Conservation (phyloP, 176 grass and related monocot genomes). For the Oryza brachyantha region DNA sequence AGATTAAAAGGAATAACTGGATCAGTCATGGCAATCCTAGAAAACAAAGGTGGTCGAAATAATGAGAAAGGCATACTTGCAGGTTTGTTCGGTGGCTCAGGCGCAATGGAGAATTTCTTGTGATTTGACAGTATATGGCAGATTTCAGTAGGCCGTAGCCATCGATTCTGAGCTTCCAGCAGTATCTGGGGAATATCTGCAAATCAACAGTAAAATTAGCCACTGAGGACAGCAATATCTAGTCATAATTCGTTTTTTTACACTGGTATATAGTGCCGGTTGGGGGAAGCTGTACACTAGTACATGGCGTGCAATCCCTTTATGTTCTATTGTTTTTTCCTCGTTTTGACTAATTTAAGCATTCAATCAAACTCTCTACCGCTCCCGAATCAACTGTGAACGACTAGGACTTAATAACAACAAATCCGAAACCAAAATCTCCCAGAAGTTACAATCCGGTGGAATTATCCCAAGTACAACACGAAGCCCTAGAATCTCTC, state of each 20-base stretch:
- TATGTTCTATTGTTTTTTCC: not conserved
- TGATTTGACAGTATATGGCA: conserved; percentile 93
- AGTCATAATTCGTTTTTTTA: not conserved
- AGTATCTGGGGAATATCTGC: conserved; percentile 96
- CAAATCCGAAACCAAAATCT: not conserved
- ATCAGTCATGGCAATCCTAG: not conserved
- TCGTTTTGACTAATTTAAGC: not conserved
- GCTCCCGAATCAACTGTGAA: not conserved
- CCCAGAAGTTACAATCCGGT: not conserved
- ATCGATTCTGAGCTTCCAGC: conserved; percentile 80
- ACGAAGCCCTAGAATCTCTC: conserved; percentile 2
- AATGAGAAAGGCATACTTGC: conserved; percentile 59
- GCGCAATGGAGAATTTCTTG: conserved; percentile 79
- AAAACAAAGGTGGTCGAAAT: not conserved
- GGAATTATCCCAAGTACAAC: not conserved
- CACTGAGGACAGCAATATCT: not conserved
- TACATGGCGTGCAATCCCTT: not conserved
- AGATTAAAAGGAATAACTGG: not conserved
- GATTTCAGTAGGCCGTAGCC: conserved; percentile 94
- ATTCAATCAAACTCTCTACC: not conserved
- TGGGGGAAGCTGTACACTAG: too few relatives aligned
- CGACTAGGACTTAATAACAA: not conserved
- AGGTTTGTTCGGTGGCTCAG: conserved; percentile 87
- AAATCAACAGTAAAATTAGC: conserved; percentile 22
- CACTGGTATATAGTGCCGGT: not conserved